Evolutionary conservation across 2,329 filamentous ascomycete species (phyloP).

Genomic region (Raffaelea arxii): DNA sequence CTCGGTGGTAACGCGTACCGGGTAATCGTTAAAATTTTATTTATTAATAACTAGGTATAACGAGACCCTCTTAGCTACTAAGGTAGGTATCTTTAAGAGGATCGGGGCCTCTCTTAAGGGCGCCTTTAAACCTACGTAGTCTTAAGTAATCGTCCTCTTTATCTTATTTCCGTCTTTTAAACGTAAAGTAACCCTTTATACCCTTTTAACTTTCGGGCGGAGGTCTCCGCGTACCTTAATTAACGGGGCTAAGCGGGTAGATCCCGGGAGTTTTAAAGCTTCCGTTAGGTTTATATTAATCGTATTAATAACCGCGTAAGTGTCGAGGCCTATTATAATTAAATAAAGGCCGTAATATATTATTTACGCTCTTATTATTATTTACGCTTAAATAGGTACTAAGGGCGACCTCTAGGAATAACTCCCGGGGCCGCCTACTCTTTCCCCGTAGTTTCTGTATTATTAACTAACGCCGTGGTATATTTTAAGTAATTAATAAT

Average conservation of each 20-base stretch:
- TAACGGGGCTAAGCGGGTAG: too few species aligned
- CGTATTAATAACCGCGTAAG: too few species aligned
- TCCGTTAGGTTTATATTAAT: too few species aligned
- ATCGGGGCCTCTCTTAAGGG: background rate
- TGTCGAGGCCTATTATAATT: too few species aligned
- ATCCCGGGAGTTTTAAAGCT: too few species aligned
- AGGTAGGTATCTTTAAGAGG: background rate
- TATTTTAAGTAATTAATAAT: background rate
- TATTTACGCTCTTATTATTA: background rate
- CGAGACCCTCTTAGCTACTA: background rate
- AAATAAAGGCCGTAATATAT: background rate
- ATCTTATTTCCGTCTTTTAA: background rate
- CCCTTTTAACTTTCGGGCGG: background rate
- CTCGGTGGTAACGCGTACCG: too few species aligned
- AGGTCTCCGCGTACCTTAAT: background rate
- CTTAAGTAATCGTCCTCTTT: background rate
- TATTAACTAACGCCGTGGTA: too few species aligned
- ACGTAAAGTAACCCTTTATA: background rate
- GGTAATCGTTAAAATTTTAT: too few species aligned
- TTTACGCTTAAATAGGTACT: background rate
- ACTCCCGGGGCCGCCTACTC: too few species aligned
- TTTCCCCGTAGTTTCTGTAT: too few species aligned
- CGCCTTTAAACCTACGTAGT: background rate
- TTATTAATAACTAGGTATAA: too few species aligned
- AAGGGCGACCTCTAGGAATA: too few species aligned